Conservation (phyloP, 331 rosid species). For the Stylosanthes scabra region DNA sequence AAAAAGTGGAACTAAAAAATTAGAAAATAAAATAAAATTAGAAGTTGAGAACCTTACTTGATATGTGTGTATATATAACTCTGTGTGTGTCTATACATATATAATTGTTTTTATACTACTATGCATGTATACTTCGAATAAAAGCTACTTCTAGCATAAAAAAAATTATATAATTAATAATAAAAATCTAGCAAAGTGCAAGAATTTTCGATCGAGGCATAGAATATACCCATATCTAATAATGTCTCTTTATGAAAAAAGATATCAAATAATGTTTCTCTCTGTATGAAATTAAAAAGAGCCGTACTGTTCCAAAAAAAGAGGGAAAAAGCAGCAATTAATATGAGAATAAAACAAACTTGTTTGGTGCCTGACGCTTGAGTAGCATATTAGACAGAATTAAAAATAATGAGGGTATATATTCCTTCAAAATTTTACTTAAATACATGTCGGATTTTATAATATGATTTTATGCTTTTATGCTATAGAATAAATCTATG, state of each 20-base stretch:
- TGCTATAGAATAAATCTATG: too few species aligned
- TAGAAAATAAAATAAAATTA: too few species aligned
- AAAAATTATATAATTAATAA: too few species aligned
- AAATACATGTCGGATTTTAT: too few species aligned
- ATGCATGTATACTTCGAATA: constrained; percentile 11
- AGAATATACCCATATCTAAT: constrained; percentile 17
- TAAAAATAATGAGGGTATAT: not conserved
- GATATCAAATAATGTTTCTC: not conserved
- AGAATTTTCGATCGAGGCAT: not conserved
- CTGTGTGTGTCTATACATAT: too few species aligned
- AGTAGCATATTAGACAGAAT: constrained; percentile 8
- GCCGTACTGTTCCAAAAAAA: not conserved
- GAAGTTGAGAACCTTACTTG: too few species aligned
- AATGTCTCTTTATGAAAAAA: not conserved
- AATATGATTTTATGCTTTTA: too few species aligned
- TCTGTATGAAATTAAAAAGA: not conserved
- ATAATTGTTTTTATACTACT: too few species aligned
- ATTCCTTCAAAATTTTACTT: too few species aligned
- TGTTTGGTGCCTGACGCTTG: constrained; percentile 15
- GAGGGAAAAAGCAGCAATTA: too few species aligned
- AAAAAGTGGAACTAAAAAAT: too few species aligned
- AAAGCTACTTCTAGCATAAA: not conserved
- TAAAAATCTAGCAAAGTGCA: constrained; percentile 2
- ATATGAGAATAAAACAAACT: not conserved
- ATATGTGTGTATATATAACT: too few species aligned